Base-by-base conservation (phyloP, 106 monocot species). In the Posidonia australis region DNA sequence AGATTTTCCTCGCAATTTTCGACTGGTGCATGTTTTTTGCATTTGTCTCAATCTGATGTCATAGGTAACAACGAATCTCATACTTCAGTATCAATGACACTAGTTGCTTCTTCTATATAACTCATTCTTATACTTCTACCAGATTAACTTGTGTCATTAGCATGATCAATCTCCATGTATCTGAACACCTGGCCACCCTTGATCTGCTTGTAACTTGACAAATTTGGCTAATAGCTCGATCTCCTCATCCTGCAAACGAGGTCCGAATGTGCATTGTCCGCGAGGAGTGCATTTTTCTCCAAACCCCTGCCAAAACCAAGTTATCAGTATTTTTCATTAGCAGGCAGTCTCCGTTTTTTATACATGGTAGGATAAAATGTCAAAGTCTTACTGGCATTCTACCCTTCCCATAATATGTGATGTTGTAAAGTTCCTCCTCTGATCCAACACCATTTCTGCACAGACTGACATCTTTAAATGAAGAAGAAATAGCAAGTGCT, bases 221-320 rank as follows among this genome's bases (percentile, higher is more conserved):
- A 89, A 94, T 61, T 84, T 77, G n/a, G 86, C 93, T 44, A 89
- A 32, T 14, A 72, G 48, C 69, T 75, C 79, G 76, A 94, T 94
- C 76, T 94, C 93, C n/a, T 94, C 86, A 26, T 94, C 93, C 58
- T 84, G 65, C 31, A 94, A 66, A 27, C 86, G 51, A 0, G 86
- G 81, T 13, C 89, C 93, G 51, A 89, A 94, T 47, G 89, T 89
- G 56, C 93, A 89, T 49, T 89, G 89, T 13, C 89, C 89, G 44
- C 83, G 75, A 27, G 93, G 89, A 29, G 79, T 72, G 77, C 93
- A 93, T 62, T 80, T 93, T 72, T 89, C 86, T 51, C 93, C 93
- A 47, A 84, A 89, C 0, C 93, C 93, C 93, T 93, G 71, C 52
- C 16, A 43, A 49, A 23, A 14, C 14, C 45, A 57, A 66, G 36